Evolutionary conservation across 83 land plant genomes (phyloP).

Genomic region (Picea engelmannii): DNA sequence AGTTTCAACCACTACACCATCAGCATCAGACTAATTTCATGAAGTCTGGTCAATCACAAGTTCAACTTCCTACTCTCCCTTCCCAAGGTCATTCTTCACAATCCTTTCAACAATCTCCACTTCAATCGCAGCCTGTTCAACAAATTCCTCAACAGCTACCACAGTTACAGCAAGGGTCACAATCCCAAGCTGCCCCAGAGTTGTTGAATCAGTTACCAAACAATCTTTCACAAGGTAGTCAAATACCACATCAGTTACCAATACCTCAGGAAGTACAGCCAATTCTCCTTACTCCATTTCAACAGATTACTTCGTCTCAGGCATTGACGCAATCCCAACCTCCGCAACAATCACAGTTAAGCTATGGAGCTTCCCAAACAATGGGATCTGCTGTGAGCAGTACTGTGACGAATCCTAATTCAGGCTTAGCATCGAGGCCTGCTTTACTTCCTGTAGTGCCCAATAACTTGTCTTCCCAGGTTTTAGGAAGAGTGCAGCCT

Average conservation of each 20-base stretch:
- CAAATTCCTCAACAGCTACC: conserved; percentile 18
- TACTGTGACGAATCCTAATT: background rate
- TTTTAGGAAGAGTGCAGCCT: conserved; percentile 24
- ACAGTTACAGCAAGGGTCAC: background rate
- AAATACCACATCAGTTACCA: conserved; percentile 1
- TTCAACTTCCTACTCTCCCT: background rate
- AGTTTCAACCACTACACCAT: conserved; percentile 9
- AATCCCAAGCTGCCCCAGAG: conserved; percentile 13
- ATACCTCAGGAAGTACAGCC: conserved; percentile 7
- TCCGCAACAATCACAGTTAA: conserved; percentile 1
- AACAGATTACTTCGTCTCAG: background rate
- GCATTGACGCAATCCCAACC: conserved; percentile 8
- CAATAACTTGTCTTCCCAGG: conserved; percentile 7
- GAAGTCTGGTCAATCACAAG: conserved; percentile 9
- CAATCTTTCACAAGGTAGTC: conserved; percentile 7
- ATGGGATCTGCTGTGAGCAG: conserved; percentile 8
- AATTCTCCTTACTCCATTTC: conserved; percentile 7
- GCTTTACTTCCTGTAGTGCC: conserved; percentile 13
- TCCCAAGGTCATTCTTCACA: conserved; percentile 11
- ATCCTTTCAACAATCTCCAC: conserved; percentile 9
- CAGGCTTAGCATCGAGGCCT: background rate
- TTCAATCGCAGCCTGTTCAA: conserved; percentile 10
- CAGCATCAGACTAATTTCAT: conserved; percentile 2
- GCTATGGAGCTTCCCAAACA: background rate
- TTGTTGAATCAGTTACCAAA: conserved; percentile 8